phyloP scores from a whole-genome alignment of 768 basidiomycete genomes.

The Boletales sp. region DNA sequence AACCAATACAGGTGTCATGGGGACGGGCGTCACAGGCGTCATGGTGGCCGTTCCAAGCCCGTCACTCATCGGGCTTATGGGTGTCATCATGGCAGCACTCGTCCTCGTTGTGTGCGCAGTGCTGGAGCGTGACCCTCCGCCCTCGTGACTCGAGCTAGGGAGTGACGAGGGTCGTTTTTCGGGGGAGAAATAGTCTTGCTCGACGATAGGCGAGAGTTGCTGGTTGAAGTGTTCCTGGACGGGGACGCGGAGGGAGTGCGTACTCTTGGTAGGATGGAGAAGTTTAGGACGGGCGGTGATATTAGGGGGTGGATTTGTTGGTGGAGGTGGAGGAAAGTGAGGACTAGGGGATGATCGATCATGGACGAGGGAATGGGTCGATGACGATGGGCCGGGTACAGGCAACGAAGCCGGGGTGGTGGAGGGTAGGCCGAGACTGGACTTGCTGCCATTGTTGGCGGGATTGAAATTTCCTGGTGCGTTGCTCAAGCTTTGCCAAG shows the following conservation, averaged over 20 bases:
- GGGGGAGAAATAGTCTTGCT: conserved; percentile 61
- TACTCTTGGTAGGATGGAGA: conserved; percentile 32
- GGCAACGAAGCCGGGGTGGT: neutral
- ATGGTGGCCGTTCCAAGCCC: conserved; percentile 20
- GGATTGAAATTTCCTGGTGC: conserved; percentile 5
- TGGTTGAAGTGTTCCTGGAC: conserved; percentile 25
- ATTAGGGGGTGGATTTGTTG: conserved; percentile 28
- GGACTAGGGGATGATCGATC: conserved; percentile 27
- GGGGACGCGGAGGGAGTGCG: conserved; percentile 42
- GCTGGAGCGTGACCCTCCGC: conserved; percentile 23
- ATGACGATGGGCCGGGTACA: conserved; percentile 7
- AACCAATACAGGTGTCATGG: conserved; percentile 24
- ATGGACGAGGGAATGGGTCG: conserved; percentile 12
- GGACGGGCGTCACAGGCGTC: conserved; percentile 28
- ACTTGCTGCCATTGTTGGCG: conserved; percentile 4
- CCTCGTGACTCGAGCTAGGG: conserved; percentile 24
- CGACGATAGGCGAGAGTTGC: conserved; percentile 64
- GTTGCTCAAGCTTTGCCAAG: conserved; percentile 31
- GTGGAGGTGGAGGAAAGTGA: conserved; percentile 33
- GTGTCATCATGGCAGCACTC: conserved; percentile 27
- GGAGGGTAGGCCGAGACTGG: conserved; percentile 1
- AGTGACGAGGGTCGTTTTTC: conserved; percentile 37
- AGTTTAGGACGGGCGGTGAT: conserved; percentile 31
- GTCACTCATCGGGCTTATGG: conserved; percentile 21
- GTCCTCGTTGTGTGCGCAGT: conserved; percentile 32